Evolutionary conservation across 768 basidiomycete species (phyloP), one percentile per base, ranked within the genome.

Genomic region (Tylopilus sp.): DNA sequence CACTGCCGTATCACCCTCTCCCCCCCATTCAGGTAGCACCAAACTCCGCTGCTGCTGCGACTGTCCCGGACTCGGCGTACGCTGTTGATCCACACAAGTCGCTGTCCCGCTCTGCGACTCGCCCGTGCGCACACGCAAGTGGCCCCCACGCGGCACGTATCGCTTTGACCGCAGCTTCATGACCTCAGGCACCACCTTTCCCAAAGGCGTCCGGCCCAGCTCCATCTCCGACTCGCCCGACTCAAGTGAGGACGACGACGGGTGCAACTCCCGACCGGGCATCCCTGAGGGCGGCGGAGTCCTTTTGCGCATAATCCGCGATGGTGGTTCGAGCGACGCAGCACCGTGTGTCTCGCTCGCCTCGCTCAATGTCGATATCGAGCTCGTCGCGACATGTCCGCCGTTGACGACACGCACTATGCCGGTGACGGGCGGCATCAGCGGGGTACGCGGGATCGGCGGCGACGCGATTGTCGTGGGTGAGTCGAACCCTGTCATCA

Each of bases 121-220:
- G 39, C 17, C 45, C 22, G 59, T 54, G 30, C 75, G 75, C 15
- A 79, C 71, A 25, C 75, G 75, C 46, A 85, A 66, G 52, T 75
- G 77, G 11, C 73, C 70, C 18, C 80, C 77, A 13, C 77, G 74
- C 13, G 70, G 58, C 31, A 69, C 57, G 50, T 78, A 66, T 17
- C 81, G 78, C 64, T 79, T 86, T 5, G 79, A 71, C 21, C 82
- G 78, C n/a, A 80, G 50, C 40, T 77, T 77, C 6, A 47, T 26
- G 9, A 15, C 31, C 31, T 11, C 31, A 2, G 31, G 12, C 12
- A 78, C 67, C 41, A 65, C 72, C 30, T 62, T 69, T 33, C 73
- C 67, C 17, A 70, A 63, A 4, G 72, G 73, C 12, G 69, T 59
- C 28, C 42, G 57, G 6, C 59, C 54, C 42, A 62, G 58, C 13